Evolutionary conservation across 768 basidiomycete species (phyloP).

Genomic region (Phaeolepiota aurea): DNA sequence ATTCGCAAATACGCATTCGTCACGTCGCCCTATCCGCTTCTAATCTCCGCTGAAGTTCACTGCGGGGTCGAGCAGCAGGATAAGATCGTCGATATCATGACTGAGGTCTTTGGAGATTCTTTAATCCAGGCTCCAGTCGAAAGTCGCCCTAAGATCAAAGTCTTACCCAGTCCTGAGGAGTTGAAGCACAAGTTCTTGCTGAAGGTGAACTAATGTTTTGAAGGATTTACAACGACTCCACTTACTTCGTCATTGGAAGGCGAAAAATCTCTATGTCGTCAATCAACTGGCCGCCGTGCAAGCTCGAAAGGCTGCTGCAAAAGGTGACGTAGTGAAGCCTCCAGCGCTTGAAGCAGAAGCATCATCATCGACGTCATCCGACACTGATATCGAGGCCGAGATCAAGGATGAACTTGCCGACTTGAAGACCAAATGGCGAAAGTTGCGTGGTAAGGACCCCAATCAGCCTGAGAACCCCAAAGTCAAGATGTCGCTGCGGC

Average conservation of each 20-base stretch:
- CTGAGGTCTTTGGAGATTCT: slow-evolving; percentile 31
- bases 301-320: slow-evolving; percentile 18
- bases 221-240: no score
- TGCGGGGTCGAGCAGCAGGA: slow-evolving; percentile 77
- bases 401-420: slow-evolving; percentile 13
- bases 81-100: slow-evolving; percentile 70
- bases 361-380: slow-evolving; percentile 13
- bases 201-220: slow-evolving; percentile 47
- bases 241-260: slow-evolving; percentile 30
- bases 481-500: slow-evolving; percentile 64
- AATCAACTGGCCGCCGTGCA: slow-evolving; percentile 54
- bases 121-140: slow-evolving; percentile 26
- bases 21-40: slow-evolving; percentile 83
- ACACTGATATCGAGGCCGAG: slow-evolving; percentile 26
- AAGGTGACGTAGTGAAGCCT: slow-evolving; percentile 11
- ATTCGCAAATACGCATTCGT: slow-evolving; percentile 88
- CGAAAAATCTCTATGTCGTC: slow-evolving; percentile 61
- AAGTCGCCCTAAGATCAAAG: slow-evolving; percentile 35
- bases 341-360: slow-evolving; percentile 14
- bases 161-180: slow-evolving; percentile 82
- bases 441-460: slow-evolving; percentile 11
- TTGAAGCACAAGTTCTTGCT: slow-evolving; percentile 74
- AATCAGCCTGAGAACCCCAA: slow-evolving; percentile 22
- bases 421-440: slow-evolving; percentile 17
- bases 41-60: slow-evolving; percentile 91